These are phyloP conservation scores for Carex cristatella DNA, from an alignment of 176 grass and related monocot genomes.

Conservation along the genomic window DNA sequence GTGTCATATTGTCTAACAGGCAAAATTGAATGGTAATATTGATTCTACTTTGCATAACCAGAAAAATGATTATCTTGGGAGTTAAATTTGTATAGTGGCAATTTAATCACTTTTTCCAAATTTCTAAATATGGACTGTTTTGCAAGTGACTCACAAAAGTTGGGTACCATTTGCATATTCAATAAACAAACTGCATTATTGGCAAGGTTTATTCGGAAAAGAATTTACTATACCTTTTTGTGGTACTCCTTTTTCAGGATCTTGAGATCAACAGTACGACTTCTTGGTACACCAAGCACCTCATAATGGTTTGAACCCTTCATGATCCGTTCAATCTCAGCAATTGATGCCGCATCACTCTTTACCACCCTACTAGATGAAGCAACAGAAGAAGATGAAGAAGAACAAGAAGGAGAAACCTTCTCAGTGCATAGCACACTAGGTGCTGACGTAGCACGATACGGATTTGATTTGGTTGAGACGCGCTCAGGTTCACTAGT, in stretches of 20 bases:
- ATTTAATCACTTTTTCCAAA: background rate
- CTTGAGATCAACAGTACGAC: slow-evolving; percentile 42
- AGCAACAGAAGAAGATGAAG: slow-evolving; percentile 19
- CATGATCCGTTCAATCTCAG: slow-evolving; percentile 95
- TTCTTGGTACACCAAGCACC: slow-evolving; percentile 53
- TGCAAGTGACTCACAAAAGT: background rate
- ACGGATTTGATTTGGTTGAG: slow-evolving; percentile 47
- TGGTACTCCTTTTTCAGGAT: slow-evolving; percentile 69
- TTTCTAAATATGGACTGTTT: background rate
- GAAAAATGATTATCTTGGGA: background rate
- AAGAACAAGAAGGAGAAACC: background rate
- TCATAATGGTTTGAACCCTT: slow-evolving; percentile 81
- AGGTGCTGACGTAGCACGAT: slow-evolving; percentile 54
- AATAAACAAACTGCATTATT: background rate
- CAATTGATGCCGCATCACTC: slow-evolving; percentile 59
- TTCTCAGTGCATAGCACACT: slow-evolving; percentile 46
- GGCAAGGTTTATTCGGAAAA: background rate
- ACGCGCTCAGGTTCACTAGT: slow-evolving; percentile 58
- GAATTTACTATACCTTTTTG: slow-evolving; percentile 41
- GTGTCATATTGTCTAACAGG: background rate
- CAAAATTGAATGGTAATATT: background rate
- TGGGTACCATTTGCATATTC: background rate
- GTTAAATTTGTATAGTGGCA: background rate
- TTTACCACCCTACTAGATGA: slow-evolving; percentile 66
- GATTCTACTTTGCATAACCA: background rate